phyloP scores from a whole-genome alignment of 2,329 filamentous ascomycete genomes.

The Thermoascus crustaceus region DNA sequence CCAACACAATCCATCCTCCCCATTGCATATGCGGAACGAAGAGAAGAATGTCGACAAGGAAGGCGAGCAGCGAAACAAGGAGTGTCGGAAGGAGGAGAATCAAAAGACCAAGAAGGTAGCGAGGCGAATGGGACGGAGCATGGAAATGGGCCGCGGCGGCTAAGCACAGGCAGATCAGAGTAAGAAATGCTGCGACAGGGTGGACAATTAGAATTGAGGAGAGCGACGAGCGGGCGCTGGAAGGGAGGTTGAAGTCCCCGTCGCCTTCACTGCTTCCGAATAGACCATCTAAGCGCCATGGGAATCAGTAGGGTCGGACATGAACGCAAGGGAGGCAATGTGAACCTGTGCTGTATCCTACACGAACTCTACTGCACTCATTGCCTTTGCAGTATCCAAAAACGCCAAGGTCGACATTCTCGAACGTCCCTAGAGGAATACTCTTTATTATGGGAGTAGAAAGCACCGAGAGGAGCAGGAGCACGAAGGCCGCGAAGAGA shows the following conservation, averaged over 20 bases:
- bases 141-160: constrained; percentile 78
- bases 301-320: too few relatives aligned
- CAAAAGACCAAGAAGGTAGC: constrained; percentile 76
- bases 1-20: constrained; percentile 90
- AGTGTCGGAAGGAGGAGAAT: constrained; percentile 82
- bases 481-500: constrained; percentile 73
- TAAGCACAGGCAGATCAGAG: constrained; percentile 74
- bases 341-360: constrained; percentile 82
- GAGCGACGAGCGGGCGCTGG: constrained; percentile 59
- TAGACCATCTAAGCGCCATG: constrained; percentile 45
- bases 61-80: constrained; percentile 73
- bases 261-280: constrained; percentile 38
- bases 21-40: constrained; percentile 91
- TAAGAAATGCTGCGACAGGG: constrained; percentile 78
- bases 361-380: constrained; percentile 61
- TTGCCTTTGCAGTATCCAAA: constrained; percentile 72
- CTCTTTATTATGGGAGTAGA: constrained; percentile 80
- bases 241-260: constrained; percentile 54
- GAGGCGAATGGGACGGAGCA: constrained; percentile 76
- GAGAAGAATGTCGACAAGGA: constrained; percentile 85
- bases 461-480: constrained; percentile 79
- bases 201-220: constrained; percentile 87
- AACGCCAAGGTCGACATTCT: constrained; percentile 76
- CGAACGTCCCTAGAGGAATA: constrained; percentile 73
- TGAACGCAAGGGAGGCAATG: constrained; percentile 14